These are phyloP conservation scores for Chlorella variabilis DNA, from an alignment of 163 green algal species.

Conservation along the genomic window DNA sequence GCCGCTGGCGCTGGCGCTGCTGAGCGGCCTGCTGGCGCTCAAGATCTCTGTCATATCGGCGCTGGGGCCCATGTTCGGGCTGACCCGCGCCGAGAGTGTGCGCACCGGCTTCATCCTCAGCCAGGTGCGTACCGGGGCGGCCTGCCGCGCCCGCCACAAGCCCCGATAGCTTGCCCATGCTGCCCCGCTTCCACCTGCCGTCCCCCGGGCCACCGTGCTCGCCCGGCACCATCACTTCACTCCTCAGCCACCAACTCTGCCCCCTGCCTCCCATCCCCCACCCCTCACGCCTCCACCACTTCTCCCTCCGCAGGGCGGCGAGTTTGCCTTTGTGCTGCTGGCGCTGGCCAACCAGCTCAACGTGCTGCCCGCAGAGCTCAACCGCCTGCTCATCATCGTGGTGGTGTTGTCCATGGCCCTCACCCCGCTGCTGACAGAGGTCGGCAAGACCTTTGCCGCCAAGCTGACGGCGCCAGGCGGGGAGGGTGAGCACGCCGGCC, in stretches of 20 bases:
- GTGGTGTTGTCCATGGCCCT: constrained; percentile 95
- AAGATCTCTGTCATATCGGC: constrained; percentile 89
- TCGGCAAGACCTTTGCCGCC: constrained; percentile 70
- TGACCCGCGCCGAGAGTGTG: constrained; percentile 81
- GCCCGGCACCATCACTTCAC: too few species aligned
- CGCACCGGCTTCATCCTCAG: constrained; percentile 89
- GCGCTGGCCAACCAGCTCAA: constrained; percentile 87
- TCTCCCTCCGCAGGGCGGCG: constrained; percentile 74
- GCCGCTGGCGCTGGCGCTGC: constrained; percentile 74
- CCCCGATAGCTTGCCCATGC: too few species aligned
- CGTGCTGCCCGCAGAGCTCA: constrained; percentile 91
- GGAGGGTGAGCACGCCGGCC: constrained; percentile 5
- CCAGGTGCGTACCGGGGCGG: constrained; percentile 47
- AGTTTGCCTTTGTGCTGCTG: constrained; percentile 99
- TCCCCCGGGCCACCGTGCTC: too few species aligned
- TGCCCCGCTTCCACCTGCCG: too few species aligned
- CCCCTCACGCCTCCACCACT: neutral
- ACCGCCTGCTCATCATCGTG: constrained; percentile 87
- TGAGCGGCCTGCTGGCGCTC: constrained; percentile 84
- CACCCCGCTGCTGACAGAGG: constrained; percentile 84
- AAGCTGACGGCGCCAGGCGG: neutral
- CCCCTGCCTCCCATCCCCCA: neutral
- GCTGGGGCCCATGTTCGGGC: constrained; percentile 78
- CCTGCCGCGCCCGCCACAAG: too few species aligned
- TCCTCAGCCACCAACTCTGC: neutral